Base-by-base conservation (phyloP, 1,284 basidiomycete species). In the Schizopora paradoxa region DNA sequence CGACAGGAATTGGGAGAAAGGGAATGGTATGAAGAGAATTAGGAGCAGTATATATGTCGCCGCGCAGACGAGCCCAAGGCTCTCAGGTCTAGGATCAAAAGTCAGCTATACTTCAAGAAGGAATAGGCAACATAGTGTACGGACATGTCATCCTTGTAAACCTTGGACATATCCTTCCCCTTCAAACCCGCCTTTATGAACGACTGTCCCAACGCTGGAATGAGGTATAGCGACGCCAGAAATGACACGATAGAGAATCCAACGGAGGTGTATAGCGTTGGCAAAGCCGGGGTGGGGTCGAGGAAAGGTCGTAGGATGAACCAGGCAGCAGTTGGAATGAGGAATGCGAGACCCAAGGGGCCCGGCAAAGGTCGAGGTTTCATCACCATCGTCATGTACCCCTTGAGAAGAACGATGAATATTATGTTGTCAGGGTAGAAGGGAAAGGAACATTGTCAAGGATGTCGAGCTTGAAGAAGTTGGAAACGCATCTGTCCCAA, bases 41-140 rank as follows among this genome's bases (percentile, higher is more conserved):
- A 97, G 70, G 29, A 86, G 64, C 11, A 91, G 74, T 51, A 98
- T 86, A 63, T 98, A 98, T 45, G 94, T 75, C 1, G 85, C 79
- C 1, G 94, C 93, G 54, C 87, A 88, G 35, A 96, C 86, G 33
- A 98, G 78, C 1, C 96, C 95, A 51, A 89, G 77, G 52, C 89
- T 91, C 68, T 99, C 96, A 27, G 96, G 94, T 58, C 94, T 97
- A 58, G 29, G 5, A 19, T 48, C 23, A 48, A 39, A 31, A 33
- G 25, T 35, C 18, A 6, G 3, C 2, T 14, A 2, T 5, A 31
- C 27, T n/a, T 29, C 13, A 27, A 26, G 14, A 16, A 16, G 4
- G 37, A 28, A 39, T 46, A 51, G 19, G 2, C 38, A 31, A 6
- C 19, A 16, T 27, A 45, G n/a, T 26, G 38, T 11, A 74, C 86